Evolutionary conservation across 2,329 filamentous ascomycete species (phyloP), one percentile per base, ranked within the genome.

Genomic region (Claviceps pusilla): DNA sequence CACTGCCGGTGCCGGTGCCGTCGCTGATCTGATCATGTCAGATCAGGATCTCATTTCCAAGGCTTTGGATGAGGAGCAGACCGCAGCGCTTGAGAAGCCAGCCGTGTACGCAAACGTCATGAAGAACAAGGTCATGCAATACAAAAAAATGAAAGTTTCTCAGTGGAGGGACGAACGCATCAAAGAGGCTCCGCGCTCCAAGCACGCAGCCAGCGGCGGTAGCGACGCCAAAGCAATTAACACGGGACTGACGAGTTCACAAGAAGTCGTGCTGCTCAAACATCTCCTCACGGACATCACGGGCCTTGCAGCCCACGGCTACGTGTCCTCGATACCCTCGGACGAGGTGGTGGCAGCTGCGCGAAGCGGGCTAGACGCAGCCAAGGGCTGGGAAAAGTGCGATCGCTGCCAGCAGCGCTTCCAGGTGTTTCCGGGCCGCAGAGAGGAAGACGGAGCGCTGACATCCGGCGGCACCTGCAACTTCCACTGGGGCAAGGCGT

Each of bases 331-430:
- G 4, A 70, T 83, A 1, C 90, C 90, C 0, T 77, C 79, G 0
- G 72, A 78, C 1, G 75, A 77, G 7, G 84, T 88, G 19, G 78
- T 96, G 19, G 72, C 78, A 52, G 75, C 77, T 51, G 84, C 88
- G 0, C 78, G 73, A 39, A 75, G 78, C 47, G 88, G 83, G 0
- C 75, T 88, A 0, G 73, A 79, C 50, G 75, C 81, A 7, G 79
- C 85, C 12, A 78, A 81, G 52, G 87, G 87, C 50, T 95, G 84
- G 76, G 93, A 98, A 69, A 77, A 82, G 51, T 98, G 93, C 63
- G 90, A 95, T 63, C 84, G 93, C 24, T 98, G 93, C 68, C 76
- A 76, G 46, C 82, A 82, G 39, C 83, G 91, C 28, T 98, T 98
- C 63, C 88, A 95, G 63, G 88, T 95, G 3, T 97, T 95, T 59